Conservation (phyloP, 1,139 yeast genomes). For the Candida mesenterica region DNA sequence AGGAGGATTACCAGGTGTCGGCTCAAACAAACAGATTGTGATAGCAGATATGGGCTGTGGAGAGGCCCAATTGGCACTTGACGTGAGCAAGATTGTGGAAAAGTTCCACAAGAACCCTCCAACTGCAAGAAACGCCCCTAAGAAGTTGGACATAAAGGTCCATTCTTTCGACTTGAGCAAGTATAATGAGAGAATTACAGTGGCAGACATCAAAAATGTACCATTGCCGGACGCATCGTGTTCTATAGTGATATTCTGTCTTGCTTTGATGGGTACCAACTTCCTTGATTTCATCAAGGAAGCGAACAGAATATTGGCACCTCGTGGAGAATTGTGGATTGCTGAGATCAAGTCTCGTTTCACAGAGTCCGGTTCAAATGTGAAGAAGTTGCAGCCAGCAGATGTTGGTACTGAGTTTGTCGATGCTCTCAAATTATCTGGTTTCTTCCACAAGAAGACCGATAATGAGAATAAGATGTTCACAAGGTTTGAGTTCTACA, state of each 20-base stretch:
- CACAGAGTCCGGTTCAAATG: conserved; percentile 44
- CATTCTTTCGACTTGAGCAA: conserved; percentile 90
- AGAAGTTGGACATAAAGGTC: conserved; percentile 53
- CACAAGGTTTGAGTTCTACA: conserved; percentile 88
- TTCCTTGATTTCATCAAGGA: conserved; percentile 88
- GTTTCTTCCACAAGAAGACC: conserved; percentile 84
- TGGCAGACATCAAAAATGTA: conserved; percentile 89
- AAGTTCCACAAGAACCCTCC: conserved; percentile 31
- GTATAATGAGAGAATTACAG: conserved; percentile 84
- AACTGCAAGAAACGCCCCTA: conserved; percentile 24
- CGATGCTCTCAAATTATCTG: conserved; percentile 68
- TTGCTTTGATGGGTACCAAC: conserved; percentile 96
- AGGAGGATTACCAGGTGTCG: conserved; percentile 83
- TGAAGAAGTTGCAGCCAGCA: conserved; percentile 21
- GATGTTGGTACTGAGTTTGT: conserved; percentile 73
- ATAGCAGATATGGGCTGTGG: conserved; percentile 99
- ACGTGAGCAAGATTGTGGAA: conserved; percentile 53
- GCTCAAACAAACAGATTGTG: conserved; percentile 50
- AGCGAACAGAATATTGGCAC: conserved; percentile 82
- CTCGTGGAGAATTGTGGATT: conserved; percentile 94
- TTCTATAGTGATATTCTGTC: conserved; percentile 83
- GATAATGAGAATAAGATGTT: conserved; percentile 92
- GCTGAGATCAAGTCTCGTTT: conserved; percentile 96
- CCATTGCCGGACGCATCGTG: conserved; percentile 80
- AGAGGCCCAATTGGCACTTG: conserved; percentile 81